Evolutionary conservation across 2,329 filamentous ascomycete species (phyloP).

Genomic region (Microsporum ferrugineum): DNA sequence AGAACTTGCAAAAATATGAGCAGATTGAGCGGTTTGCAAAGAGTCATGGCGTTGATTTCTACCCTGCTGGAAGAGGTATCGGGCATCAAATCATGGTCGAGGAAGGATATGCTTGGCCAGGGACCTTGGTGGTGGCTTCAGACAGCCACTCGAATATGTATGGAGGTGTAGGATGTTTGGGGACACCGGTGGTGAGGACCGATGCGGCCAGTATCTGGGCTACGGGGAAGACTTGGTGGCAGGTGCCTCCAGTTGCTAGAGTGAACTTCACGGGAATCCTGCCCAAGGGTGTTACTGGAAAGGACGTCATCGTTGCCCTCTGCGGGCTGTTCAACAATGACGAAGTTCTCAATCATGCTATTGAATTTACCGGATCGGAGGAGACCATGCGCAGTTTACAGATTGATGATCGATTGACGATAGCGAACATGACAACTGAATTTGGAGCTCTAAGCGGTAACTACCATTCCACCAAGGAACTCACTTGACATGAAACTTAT

Average conservation of each 20-base stretch:
- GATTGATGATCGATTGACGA: constrained; percentile 60
- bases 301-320: constrained; percentile 85
- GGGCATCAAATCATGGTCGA: constrained; percentile 72
- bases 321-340: constrained; percentile 77
- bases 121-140: constrained; percentile 67
- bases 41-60: constrained; percentile 66
- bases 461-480: background rate
- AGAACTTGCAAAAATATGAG: constrained; percentile 71
- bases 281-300: constrained; percentile 72
- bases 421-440: constrained; percentile 68
- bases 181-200: constrained; percentile 72
- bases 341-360: constrained; percentile 79
- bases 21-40: constrained; percentile 73
- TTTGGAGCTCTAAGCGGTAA: constrained; percentile 51
- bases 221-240: constrained; percentile 75
- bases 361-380: constrained; percentile 76
- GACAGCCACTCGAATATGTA: constrained; percentile 68
- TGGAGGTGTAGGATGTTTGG: constrained; percentile 63
- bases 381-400: constrained; percentile 59
- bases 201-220: constrained; percentile 81
- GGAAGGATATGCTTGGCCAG: constrained; percentile 74
- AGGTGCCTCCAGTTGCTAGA: constrained; percentile 72
- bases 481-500: background rate
- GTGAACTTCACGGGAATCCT: constrained; percentile 65
- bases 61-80: constrained; percentile 65